Base-by-base conservation (phyloP, 2,329 filamentous ascomycete genomes). In the Dactylonectria macrodidyma region DNA sequence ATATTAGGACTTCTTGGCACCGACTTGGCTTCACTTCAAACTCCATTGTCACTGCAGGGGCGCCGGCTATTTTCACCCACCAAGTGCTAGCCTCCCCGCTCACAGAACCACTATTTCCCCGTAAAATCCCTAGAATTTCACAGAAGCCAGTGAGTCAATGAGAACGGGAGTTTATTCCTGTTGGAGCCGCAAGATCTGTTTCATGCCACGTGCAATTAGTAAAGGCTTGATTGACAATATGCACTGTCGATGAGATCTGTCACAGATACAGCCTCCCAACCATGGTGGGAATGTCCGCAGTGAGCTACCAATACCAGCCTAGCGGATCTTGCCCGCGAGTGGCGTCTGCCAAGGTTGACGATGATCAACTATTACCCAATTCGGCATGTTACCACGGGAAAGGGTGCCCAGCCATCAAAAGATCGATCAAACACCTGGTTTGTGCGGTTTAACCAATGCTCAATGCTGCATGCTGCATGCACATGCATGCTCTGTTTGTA, bases 401-500 rank as follows among this genome's bases (percentile, higher is more conserved):
- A 44, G 38, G 26, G 26, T 7, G 26, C 26, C 38, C 14, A 16
- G 16, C 14, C 38, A 16, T n/a, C 14, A 44, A n/a, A 14, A 38
- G 41, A n/a, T 14, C 6, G 7, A 44, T 8, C 41, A 44, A 44
- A 44, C 41, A 44, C 41, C 4, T 44, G 41, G 41, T n/a, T 44
- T 44, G 41, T 44, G 26, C 7, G 26, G 26, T 30, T 5, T 30
- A 30, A 30, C 26, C 26, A 30, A 30, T 30, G 26, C 4, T 30
- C 26, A 7, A 30, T 30, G 41, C 14, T 44, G 41, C 14, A n/a
- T 44, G 14, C 16, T 71, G 69, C 65, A 69, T 58, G 22, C n/a
- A 38, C 26, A 30, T 5, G 26, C 26, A 30, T 30, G 4, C 26
- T 30, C 26, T 30, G 26, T 30, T 30, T 4, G 26, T 30, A 30